These are phyloP conservation scores for Colletotrichum sp. DNA, from an alignment of 2,329 filamentous ascomycete species.

Conservation along the genomic window DNA sequence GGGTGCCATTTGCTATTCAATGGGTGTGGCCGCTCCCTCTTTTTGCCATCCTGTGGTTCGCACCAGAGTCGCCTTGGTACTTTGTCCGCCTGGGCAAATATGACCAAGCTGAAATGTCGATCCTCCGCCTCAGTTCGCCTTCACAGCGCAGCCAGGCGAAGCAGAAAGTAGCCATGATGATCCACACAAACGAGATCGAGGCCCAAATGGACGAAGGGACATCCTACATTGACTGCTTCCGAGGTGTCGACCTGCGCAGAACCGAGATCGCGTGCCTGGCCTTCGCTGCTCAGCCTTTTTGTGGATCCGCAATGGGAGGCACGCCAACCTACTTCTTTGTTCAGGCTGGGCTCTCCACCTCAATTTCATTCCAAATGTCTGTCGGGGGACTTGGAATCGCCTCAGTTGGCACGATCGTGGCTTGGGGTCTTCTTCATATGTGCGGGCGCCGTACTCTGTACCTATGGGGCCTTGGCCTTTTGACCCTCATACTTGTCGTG, in stretches of 20 bases:
- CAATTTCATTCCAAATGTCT: conserved; percentile 28
- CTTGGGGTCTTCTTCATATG: conserved; percentile 45
- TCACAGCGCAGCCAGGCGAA: neutral
- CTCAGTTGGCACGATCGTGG: conserved; percentile 42
- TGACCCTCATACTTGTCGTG: conserved; percentile 42
- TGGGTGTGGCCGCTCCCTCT: conserved; percentile 26
- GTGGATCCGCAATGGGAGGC: conserved; percentile 29
- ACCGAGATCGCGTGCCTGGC: conserved; percentile 40
- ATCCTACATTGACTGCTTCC: conserved; percentile 49
- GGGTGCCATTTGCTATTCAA: conserved; percentile 29
- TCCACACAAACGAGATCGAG: conserved; percentile 24
- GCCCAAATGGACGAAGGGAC: conserved; percentile 35
- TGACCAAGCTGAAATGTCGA: neutral
- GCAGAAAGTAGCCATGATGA: conserved; percentile 23
- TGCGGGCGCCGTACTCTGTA: conserved; percentile 48
- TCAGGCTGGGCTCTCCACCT: conserved; percentile 31
- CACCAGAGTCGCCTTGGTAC: conserved; percentile 3
- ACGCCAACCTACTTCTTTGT: conserved; percentile 38
- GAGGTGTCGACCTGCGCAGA: conserved; percentile 42
- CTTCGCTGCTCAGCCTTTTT: conserved; percentile 36
- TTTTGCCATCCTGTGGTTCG: conserved; percentile 3
- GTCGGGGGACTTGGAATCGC: conserved; percentile 36
- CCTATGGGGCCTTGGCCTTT: conserved; percentile 38
- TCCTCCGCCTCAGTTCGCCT: neutral
- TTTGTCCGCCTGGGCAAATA: neutral